Evolutionary conservation across 2,329 filamentous ascomycete genomes (phyloP).

Genomic region (Dothiorella sarmentorum): DNA sequence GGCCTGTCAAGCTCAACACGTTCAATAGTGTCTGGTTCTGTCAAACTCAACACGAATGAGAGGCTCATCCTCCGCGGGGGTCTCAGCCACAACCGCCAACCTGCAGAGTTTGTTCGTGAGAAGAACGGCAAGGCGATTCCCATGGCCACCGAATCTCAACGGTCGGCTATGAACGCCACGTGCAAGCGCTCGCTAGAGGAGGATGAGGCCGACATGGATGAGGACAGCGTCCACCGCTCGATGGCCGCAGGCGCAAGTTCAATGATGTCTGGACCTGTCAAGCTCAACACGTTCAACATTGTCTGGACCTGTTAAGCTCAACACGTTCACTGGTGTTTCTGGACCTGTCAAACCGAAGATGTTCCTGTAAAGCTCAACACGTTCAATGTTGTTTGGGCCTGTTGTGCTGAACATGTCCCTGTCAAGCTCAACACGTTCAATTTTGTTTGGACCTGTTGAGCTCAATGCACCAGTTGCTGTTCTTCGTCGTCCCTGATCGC

Average conservation of each 20-base stretch:
- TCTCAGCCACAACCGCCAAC: slow-evolving; percentile 74
- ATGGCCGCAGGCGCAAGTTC: slow-evolving; percentile 97
- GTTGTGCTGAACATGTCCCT: no score
- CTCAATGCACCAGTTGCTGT: slow-evolving; percentile 68
- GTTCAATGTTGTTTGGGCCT: slow-evolving; percentile 68
- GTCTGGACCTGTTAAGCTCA: no score
- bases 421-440: no score
- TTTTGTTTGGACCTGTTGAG: no score
- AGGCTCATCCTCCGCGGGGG: slow-evolving; percentile 79
- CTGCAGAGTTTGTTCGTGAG: slow-evolving; percentile 78
- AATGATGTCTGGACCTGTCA: no score
- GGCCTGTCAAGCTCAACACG: no score
- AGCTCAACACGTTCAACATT: no score
- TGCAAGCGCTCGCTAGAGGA: slow-evolving; percentile 50
- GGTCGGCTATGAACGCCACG: slow-evolving; percentile 45
- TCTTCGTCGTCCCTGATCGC: slow-evolving; percentile 72
- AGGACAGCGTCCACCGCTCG: slow-evolving; percentile 79
- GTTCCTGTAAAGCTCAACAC: slow-evolving; percentile 62
- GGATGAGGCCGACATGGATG: slow-evolving; percentile 65
- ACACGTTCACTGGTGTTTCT: no score
- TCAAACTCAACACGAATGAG: slow-evolving; percentile 65
- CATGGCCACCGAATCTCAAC: slow-evolving; percentile 49
- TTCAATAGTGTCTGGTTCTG: no score
- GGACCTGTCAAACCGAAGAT: no score
- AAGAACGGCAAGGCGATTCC: slow-evolving; percentile 78